phyloP scores from a whole-genome alignment of 371 early-diverging fungal species.

The Thermomucor indicae-seudaticae region DNA sequence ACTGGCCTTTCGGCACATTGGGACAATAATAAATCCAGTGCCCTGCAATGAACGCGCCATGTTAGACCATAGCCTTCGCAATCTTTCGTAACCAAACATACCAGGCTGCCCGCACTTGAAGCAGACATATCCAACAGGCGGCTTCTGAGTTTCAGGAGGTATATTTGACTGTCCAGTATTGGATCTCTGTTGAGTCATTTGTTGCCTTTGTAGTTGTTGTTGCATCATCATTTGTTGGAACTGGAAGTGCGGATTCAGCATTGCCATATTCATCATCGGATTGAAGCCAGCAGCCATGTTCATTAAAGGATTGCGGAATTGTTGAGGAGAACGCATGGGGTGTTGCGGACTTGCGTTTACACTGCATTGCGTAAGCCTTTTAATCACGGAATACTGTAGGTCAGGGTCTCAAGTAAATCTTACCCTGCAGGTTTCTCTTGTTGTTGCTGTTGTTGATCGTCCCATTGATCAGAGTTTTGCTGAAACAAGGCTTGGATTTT shows the following conservation, averaged over 20 bases:
- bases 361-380: background rate
- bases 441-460: slow-evolving; percentile 19
- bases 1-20: slow-evolving; percentile 45
- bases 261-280: slow-evolving; percentile 35
- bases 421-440: slow-evolving; percentile 20
- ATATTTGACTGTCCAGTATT: slow-evolving; percentile 22
- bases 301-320: slow-evolving; percentile 9
- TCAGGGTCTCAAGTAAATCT: background rate
- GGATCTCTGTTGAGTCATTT: slow-evolving; percentile 29
- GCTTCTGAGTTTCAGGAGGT: slow-evolving; percentile 44
- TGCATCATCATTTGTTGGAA: slow-evolving; percentile 35
- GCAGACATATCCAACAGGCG: slow-evolving; percentile 46
- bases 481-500: slow-evolving; percentile 29
- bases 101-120: slow-evolving; percentile 50
- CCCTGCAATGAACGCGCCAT: slow-evolving; percentile 10
- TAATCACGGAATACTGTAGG: background rate
- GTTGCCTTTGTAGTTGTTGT: slow-evolving; percentile 34
- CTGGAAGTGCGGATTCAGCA: slow-evolving; percentile 39
- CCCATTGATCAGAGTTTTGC: slow-evolving; percentile 23
- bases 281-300: slow-evolving; percentile 16
- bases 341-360: slow-evolving; percentile 6
- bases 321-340: slow-evolving; percentile 13
- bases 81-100: slow-evolving; percentile 1
- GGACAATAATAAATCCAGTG: slow-evolving; percentile 57
- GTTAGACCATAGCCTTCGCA: background rate